Conservation (phyloP, 495 filamentous ascomycete species). For the Annulohypoxylon nitens region DNA sequence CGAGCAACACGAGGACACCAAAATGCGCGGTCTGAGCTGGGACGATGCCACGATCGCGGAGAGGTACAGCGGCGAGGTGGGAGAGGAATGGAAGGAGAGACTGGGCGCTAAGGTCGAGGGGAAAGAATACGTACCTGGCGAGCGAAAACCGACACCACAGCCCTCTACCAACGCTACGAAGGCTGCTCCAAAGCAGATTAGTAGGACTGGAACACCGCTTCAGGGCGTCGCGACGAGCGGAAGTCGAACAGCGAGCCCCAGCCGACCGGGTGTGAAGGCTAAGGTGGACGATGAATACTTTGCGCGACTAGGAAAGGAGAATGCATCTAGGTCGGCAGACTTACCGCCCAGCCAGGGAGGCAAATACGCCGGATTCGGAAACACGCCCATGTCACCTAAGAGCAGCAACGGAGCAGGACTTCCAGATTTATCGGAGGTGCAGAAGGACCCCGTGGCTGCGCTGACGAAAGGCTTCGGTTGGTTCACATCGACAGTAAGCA, state of each 20-base stretch:
- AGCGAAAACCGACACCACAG: constrained; percentile 59
- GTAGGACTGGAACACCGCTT: constrained; percentile 55
- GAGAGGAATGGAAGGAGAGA: constrained; percentile 96
- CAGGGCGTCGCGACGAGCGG: constrained; percentile 80
- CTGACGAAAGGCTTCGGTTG: constrained; percentile 94
- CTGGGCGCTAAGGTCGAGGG: constrained; percentile 87
- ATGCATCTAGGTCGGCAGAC: constrained; percentile 77
- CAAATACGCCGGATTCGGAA: constrained; percentile 92
- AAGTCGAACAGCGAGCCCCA: constrained; percentile 76
- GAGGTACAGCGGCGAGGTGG: constrained; percentile 85
- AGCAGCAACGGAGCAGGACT: constrained; percentile 57
- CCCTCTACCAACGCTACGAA: constrained; percentile 55
- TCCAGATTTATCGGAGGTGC: constrained; percentile 83
- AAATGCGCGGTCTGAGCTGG: constrained; percentile 71
- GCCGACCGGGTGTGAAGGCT: constrained; percentile 54
- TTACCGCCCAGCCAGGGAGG: constrained; percentile 90
- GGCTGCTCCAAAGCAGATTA: constrained; percentile 50
- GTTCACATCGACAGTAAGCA: constrained; percentile 87
- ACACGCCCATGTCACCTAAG: constrained; percentile 66
- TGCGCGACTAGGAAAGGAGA: constrained; percentile 81
- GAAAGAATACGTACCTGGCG: constrained; percentile 79
- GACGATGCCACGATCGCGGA: constrained; percentile 85
- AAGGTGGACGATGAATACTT: constrained; percentile 90
- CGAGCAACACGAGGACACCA: constrained; percentile 75
- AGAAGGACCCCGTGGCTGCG: constrained; percentile 89